These are phyloP conservation scores for Scheffersomyces quercinus DNA, from an alignment of 1,139 yeast species.

Conservation along the genomic window DNA sequence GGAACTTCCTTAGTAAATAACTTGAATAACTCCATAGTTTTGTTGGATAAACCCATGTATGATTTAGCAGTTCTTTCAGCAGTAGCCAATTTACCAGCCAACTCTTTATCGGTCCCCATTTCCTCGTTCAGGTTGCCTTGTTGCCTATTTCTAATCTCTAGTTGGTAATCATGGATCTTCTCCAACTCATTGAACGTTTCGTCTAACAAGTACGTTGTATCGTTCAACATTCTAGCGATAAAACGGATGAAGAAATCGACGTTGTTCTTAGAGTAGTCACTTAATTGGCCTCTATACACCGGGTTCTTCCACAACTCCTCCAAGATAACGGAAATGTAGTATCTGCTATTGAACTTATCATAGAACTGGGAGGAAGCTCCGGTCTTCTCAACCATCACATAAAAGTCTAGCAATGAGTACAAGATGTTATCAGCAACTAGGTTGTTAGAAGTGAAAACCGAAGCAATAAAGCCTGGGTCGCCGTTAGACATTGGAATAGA, in stretches of 20 bases:
- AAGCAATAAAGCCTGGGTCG: constrained; percentile 72
- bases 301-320: constrained; percentile 82
- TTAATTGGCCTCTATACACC: constrained; percentile 65
- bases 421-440: constrained; percentile 66
- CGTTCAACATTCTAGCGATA: constrained; percentile 93
- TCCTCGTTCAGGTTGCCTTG: constrained; percentile 36
- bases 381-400: constrained; percentile 93
- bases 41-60: constrained; percentile 79
- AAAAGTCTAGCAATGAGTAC: constrained; percentile 83
- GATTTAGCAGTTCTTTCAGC: constrained; percentile 81
- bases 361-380: constrained; percentile 95
- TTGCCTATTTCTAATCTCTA: constrained; percentile 47
- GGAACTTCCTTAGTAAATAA: constrained; percentile 88
- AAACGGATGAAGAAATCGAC: constrained; percentile 86
- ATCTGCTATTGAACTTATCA: constrained; percentile 91
- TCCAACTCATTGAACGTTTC: constrained; percentile 82
- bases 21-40: constrained; percentile 76
- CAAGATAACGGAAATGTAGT: constrained; percentile 78
- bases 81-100: constrained; percentile 52
- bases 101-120: constrained; percentile 62
- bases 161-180: constrained; percentile 74
- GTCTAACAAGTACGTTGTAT: constrained; percentile 86
- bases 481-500: constrained; percentile 58
- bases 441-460: constrained; percentile 62
- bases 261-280: constrained; percentile 60